Base-by-base conservation (phyloP, 2,329 filamentous ascomycete species). In the Sordariomycetes sp. region DNA sequence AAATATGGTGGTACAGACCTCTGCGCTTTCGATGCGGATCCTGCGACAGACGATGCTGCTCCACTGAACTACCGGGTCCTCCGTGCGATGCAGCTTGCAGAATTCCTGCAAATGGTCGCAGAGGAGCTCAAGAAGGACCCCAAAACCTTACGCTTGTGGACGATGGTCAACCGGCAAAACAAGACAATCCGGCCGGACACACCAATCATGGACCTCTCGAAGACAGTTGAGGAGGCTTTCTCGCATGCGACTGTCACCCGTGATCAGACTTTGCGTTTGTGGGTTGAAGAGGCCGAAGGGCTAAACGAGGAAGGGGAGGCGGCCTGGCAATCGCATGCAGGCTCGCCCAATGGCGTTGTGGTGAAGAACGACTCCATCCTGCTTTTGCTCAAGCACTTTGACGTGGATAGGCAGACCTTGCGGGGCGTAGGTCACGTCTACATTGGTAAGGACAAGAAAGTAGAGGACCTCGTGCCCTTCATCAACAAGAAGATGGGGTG, bases 101-200 rank as follows among this genome's bases (percentile, higher is more conserved):
- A 95, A 7, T 79, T 96, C 41, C 74, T 80, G 5, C 64, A 67
- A 18, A 70, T 71, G 16, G 70, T 96, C 39, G 87, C 83, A 0
- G 60, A 75, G 25, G 82, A 94, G 37, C 68, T 82, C 32, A 70
- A 66, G 1, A 58, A 82, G 32, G 78, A 88, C 29, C 67, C 81
- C 1, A 76, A 77, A 37, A 73, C 75, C 40, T 61, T 96, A 17
- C 77, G 92, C 16, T 73, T 94, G 14, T 98, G 92, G 93, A 77
- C 86, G 35, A 95, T 98, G 88, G 92, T 98, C 2, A 96, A 95
- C 53, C 82, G 92, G 9, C 92, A 98, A 56, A 98, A 98, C 55
- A 95, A 94, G 59, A 98, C 92, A 0, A 82, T 86, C 24, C 78
- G 92, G 14, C 92, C 93, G 0, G 92, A 98, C 52, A 80, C 86